These are phyloP conservation scores for Amanita fuliginea DNA, from an alignment of 768 basidiomycete species.

Conservation along the genomic window DNA sequence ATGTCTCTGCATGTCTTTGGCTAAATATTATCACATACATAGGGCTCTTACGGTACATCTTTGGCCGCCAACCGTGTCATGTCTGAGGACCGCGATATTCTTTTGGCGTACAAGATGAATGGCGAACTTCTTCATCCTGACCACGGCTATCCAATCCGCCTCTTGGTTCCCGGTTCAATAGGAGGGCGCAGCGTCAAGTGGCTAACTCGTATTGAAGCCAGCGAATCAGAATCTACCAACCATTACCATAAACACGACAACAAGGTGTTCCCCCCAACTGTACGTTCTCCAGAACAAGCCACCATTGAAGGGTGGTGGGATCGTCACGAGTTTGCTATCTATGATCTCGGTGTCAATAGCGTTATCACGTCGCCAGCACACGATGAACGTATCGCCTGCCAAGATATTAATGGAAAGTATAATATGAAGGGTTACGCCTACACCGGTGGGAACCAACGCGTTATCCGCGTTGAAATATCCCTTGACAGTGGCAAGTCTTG, in stretches of 20 bases:
- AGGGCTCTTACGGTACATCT: constrained; percentile 1
- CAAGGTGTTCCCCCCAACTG: constrained; percentile 44
- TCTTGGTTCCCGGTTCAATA: constrained; percentile 52
- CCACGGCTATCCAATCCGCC: constrained; percentile 56
- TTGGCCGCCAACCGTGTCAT: background rate
- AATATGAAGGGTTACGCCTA: constrained; percentile 48
- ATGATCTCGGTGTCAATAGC: constrained; percentile 51
- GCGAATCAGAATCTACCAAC: constrained; percentile 39
- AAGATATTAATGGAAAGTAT: constrained; percentile 20
- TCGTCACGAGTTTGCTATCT: constrained; percentile 25
- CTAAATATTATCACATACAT: too few species aligned
- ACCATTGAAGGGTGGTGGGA: constrained; percentile 45
- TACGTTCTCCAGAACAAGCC: constrained; percentile 41
- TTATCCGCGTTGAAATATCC: constrained; percentile 48
- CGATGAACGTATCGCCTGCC: constrained; percentile 26
- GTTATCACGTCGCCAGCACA: constrained; percentile 47
- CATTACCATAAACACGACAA: constrained; percentile 42
- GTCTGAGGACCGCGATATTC: background rate
- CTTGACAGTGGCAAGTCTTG: constrained; percentile 42
- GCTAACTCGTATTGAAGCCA: constrained; percentile 44
- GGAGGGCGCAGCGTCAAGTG: constrained; percentile 55
- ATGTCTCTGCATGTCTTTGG: background rate
- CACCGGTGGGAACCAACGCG: constrained; percentile 45
- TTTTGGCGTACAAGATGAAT: background rate
- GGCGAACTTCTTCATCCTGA: constrained; percentile 35